phyloP scores from a whole-genome alignment of 2,329 filamentous ascomycete species.

The Xylaria sp. region DNA sequence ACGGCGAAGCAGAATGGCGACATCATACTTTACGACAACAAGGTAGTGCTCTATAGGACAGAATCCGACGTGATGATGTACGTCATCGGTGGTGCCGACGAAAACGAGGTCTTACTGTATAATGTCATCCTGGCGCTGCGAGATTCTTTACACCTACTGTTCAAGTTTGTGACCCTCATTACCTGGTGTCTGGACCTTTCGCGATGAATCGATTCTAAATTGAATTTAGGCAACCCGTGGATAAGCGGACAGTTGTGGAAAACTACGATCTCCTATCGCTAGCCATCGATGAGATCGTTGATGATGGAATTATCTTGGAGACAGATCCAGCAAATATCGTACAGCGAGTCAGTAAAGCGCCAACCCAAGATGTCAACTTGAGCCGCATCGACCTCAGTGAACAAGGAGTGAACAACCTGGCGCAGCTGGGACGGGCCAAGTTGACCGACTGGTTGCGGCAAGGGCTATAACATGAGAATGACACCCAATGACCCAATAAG shows the following conservation, averaged over 20 bases:
- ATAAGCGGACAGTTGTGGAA: conserved; percentile 97
- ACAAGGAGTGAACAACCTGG: conserved; percentile 92
- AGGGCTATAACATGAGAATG: conserved; percentile 67
- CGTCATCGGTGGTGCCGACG: conserved; percentile 88
- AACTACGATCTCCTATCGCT: conserved; percentile 97
- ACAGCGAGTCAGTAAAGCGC: conserved; percentile 90
- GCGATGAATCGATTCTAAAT: conserved; percentile 31
- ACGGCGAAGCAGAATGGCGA: conserved; percentile 95
- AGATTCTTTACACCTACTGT: conserved; percentile 88
- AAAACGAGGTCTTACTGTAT: conserved; percentile 97
- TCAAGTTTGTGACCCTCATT: conserved; percentile 73
- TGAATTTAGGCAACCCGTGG: conserved; percentile 81
- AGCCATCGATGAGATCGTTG: conserved; percentile 93
- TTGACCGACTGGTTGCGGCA: conserved; percentile 91
- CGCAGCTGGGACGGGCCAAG: conserved; percentile 93
- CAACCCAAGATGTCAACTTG: conserved; percentile 89
- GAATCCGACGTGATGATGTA: conserved; percentile 98
- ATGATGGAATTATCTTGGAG: conserved; percentile 96
- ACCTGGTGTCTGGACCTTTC: neutral
- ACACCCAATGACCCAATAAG: conserved; percentile 13
- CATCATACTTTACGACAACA: conserved; percentile 97
- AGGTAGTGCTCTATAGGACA: conserved; percentile 96
- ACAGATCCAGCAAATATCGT: conserved; percentile 95
- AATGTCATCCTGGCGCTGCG: conserved; percentile 92
- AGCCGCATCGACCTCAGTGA: conserved; percentile 96